A percentile compares a stretch with the other conserved stretches of the same genome.
Evolutionary conservation across 1,284 basidiomycete species (phyloP).

Genomic region (Moniliophthora roreri): DNA sequence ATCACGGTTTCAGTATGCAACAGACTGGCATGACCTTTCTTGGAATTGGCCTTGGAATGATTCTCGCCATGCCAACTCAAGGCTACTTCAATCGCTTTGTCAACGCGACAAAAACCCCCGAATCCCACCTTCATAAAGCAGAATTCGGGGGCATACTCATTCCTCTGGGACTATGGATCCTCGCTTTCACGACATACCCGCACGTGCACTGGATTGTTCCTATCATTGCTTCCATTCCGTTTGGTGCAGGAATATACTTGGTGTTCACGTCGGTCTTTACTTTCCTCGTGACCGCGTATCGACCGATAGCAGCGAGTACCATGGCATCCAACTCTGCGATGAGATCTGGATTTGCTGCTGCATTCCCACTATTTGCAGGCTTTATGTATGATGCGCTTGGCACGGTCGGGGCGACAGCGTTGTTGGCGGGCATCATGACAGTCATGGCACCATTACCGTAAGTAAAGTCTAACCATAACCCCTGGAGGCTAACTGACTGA

Average conservation of each 20-base stretch:
- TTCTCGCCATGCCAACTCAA: constrained; percentile 52
- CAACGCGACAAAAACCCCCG: constrained; percentile 46
- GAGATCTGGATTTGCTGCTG: constrained; percentile 43
- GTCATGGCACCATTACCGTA: constrained; percentile 48
- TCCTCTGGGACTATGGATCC: constrained; percentile 39
- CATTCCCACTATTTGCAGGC: constrained; percentile 39
- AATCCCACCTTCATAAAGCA: constrained; percentile 10
- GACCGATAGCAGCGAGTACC: constrained; percentile 48
- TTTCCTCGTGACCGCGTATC: constrained; percentile 39
- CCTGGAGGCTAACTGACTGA: no score
- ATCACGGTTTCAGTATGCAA: constrained; percentile 63
- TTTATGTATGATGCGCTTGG: constrained; percentile 36
- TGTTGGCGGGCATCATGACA: constrained; percentile 39
- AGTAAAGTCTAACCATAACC: constrained; percentile 11
- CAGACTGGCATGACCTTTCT: constrained; percentile 67
- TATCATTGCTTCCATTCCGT: constrained; percentile 35
- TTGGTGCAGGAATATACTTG: constrained; percentile 44
- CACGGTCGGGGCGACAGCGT: constrained; percentile 36
- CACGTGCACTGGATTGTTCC: constrained; percentile 48
- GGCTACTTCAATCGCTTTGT: constrained; percentile 63
- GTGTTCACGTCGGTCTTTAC: constrained; percentile 49
- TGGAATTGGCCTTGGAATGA: constrained; percentile 72
- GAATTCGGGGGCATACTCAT: constrained; percentile 43
- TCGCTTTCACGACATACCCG: constrained; percentile 45
- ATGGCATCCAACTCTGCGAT: constrained; percentile 49